Percentiles rank a stretch among this genome's conserved stretches.
These are phyloP conservation scores for Posidonia oceanica DNA, from an alignment of 116 monocot species.

Conservation along the genomic window DNA sequence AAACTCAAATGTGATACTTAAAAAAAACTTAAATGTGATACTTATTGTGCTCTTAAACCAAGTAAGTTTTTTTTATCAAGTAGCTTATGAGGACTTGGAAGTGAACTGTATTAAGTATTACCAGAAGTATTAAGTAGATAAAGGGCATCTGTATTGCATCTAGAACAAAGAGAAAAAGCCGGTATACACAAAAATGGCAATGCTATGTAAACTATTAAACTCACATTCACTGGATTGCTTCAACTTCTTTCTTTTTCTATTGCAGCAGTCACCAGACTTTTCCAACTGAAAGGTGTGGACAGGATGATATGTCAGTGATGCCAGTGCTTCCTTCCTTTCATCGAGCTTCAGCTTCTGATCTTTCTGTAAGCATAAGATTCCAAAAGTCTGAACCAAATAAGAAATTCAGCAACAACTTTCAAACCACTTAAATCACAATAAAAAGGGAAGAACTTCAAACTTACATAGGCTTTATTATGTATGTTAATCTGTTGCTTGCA, in stretches of 20 bases:
- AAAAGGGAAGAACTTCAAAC: conserved; percentile 4
- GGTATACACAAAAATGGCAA: too few relatives aligned
- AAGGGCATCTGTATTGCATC: too few relatives aligned
- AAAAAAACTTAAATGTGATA: too few relatives aligned
- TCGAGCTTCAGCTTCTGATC: conserved; percentile 36
- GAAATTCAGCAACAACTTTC: not conserved
- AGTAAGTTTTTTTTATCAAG: too few relatives aligned
- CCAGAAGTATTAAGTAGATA: too few relatives aligned
- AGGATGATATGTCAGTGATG: conserved; percentile 59
- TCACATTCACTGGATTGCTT: conserved; percentile 7
- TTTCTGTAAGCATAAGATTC: conserved; percentile 23
- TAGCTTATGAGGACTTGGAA: too few relatives aligned
- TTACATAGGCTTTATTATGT: conserved; percentile 58
- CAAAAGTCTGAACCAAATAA: not conserved
- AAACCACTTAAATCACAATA: too few relatives aligned
- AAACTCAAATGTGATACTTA: too few relatives aligned
- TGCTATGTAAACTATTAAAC: not conserved
- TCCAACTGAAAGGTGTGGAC: conserved; percentile 16
- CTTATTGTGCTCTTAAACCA: too few relatives aligned
- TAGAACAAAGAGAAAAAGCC: too few relatives aligned
- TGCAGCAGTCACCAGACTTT: not conserved
- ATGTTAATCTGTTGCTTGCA: conserved; percentile 72
- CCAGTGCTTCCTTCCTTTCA: conserved; percentile 35
- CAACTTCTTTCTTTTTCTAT: conserved; percentile 5
- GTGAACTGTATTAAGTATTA: too few relatives aligned